Evolutionary conservation across 73 alveolate genomes (phyloP), one percentile per base, ranked within the genome.

Genomic region (Paramecium sonneborni): DNA sequence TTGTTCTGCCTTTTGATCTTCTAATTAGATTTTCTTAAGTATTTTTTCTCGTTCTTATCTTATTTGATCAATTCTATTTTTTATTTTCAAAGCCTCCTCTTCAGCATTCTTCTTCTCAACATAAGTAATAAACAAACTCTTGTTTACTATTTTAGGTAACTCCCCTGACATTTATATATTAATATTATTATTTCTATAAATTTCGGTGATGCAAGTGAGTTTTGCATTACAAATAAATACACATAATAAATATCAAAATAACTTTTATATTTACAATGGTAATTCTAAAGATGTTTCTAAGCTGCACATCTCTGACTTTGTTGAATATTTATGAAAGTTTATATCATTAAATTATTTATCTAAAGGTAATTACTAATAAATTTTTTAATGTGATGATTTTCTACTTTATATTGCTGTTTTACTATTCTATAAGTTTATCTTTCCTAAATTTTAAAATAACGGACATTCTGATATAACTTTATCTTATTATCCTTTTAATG

Each of bases 81-180:
- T 38, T 4, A 72, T 72, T 37, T 72, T 72, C 86, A 35, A 0
- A 15, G 86, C 67, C 57, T 72, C 86, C 12, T 28, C 57, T 72
- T 72, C 86, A 0, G 86, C 86, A 35, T 72, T 32, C 86, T 72
- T 72, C 26, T 72, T 72, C 57, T 72, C 57, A n/a, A 72, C 86
- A 32, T 72, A 72, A 34, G 86, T 15, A 3, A 6, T 38, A 72
- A 72, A 72, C 26, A 72, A 72, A 37, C 86, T 32, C 18, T 72
- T 72, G 14, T 30, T 20, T 0, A 1, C 58, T 72, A 72, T 72
- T 18, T 38, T 35, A 0, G 86, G 86, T 72, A 72, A 34, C 44
- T 72, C 86, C 15, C 86, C 86, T 34, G 86, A 72, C 55, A 62
- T 62, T 30, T 62, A 14, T 52, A 15, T 18, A 52, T 52, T 52